phyloP scores from a whole-genome alignment of 148 eudicot genomes.

The Amaranthus palmeri region DNA sequence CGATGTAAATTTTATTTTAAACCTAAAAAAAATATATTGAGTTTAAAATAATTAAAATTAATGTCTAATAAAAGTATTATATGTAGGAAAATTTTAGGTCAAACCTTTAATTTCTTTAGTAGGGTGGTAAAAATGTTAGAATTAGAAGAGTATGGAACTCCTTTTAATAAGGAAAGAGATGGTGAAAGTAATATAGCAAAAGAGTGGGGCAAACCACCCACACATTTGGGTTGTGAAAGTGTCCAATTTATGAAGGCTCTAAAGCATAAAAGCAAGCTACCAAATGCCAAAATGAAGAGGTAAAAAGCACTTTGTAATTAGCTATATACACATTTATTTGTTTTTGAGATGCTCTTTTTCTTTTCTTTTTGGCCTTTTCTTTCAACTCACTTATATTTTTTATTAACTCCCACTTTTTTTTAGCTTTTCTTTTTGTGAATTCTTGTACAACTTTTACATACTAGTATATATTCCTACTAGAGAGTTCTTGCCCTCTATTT shows the following conservation, averaged over 20 bases:
- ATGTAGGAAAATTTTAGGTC: constrained; percentile 10
- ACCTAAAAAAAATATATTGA: no score
- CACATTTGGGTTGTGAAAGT: constrained; percentile 29
- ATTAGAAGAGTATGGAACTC: constrained; percentile 1
- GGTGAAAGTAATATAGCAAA: constrained; percentile 2
- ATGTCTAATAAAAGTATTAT: no score
- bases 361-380: constrained; percentile 27
- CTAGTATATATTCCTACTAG: not conserved
- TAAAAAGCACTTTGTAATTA: not conserved
- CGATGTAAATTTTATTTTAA: no score
- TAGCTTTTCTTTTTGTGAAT: not conserved
- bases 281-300: no score
- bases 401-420: constrained; percentile 5
- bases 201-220: constrained; percentile 23
- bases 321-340: constrained; percentile 5
- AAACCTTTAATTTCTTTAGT: constrained; percentile 16
- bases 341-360: constrained; percentile 20
- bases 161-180: constrained; percentile 18
- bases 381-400: constrained; percentile 13
- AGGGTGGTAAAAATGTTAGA: not conserved
- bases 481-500: not conserved
- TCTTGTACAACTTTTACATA: not conserved
- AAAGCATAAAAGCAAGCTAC: constrained; percentile 13
- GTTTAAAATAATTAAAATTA: no score
- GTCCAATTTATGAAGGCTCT: constrained; percentile 13